phyloP scores from a whole-genome alignment of 2,329 filamentous ascomycete species.

The Xylariaceae sp. region DNA sequence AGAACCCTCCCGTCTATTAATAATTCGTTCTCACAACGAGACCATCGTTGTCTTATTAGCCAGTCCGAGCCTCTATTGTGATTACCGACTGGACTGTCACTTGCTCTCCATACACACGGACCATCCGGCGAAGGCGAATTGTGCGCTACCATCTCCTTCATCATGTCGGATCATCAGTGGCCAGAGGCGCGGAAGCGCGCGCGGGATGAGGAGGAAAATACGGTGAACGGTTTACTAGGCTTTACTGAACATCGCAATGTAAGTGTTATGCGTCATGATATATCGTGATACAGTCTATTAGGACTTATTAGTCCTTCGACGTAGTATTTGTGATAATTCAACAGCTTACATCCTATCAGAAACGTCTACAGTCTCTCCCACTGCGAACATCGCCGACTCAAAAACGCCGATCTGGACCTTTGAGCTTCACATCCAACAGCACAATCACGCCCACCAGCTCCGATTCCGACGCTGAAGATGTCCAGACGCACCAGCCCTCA shows the following conservation, averaged over 20 bases:
- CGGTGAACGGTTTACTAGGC: conserved; percentile 32
- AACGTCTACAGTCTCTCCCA: conserved; percentile 61
- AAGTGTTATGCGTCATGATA: conserved; percentile 26
- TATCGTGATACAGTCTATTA: neutral
- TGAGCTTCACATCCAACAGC: conserved; percentile 36
- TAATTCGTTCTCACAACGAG: no score
- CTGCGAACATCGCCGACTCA: conserved; percentile 54
- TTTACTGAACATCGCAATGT: conserved; percentile 46
- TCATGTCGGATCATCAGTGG: conserved; percentile 26
- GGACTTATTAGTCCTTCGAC: no score
- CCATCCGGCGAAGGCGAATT: no score
- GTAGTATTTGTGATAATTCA: neutral
- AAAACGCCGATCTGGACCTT: conserved; percentile 44
- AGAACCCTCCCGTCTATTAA: no score
- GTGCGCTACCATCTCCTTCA: no score
- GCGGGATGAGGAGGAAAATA: conserved; percentile 39
- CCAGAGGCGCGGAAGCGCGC: conserved; percentile 38
- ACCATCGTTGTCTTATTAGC: no score
- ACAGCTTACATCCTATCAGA: conserved; percentile 45
- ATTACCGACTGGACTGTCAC: no score
- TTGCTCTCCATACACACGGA: no score
- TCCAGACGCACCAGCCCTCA: conserved; percentile 35
- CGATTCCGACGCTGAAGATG: conserved; percentile 50
- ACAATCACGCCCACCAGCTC: conserved; percentile 50
- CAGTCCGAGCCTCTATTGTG: no score